Percentiles rank a stretch among this genome's conserved stretches.
These are phyloP conservation scores for Boletus vermiculosoides DNA, from an alignment of 768 basidiomycete species.

Conservation along the genomic window DNA sequence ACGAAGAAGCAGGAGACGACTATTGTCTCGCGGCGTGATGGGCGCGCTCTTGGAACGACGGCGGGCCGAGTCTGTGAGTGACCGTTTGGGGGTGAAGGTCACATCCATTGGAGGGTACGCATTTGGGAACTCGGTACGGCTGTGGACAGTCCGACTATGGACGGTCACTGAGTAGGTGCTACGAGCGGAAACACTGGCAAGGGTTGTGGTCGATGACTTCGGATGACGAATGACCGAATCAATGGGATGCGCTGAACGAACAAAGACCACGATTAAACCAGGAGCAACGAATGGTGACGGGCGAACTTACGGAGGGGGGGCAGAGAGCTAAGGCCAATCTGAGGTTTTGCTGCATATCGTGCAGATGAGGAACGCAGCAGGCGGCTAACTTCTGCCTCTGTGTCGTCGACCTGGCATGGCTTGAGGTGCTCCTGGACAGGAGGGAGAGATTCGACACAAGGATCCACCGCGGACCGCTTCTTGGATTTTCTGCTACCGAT, in stretches of 20 bases:
- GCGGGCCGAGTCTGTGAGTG: slow-evolving; percentile 27
- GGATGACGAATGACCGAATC: slow-evolving; percentile 53
- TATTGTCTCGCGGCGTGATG: slow-evolving; percentile 46
- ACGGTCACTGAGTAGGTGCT: slow-evolving; percentile 76
- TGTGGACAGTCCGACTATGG: slow-evolving; percentile 57
- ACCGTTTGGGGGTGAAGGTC: slow-evolving; percentile 27
- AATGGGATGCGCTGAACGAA: slow-evolving; percentile 59
- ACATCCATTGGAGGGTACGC: slow-evolving; percentile 48
- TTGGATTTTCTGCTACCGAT: slow-evolving; percentile 64
- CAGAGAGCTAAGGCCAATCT: slow-evolving; percentile 54
- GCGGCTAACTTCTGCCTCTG: slow-evolving; percentile 42
- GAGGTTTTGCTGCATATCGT: slow-evolving; percentile 55
- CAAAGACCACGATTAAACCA: neutral
- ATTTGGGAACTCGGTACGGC: slow-evolving; percentile 63
- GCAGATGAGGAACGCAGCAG: slow-evolving; percentile 74
- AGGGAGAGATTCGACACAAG: slow-evolving; percentile 29
- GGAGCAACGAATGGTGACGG: neutral
- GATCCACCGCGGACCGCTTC: slow-evolving; percentile 34
- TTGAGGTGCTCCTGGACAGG: slow-evolving; percentile 18
- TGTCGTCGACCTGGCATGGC: slow-evolving; percentile 40
- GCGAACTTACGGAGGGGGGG: slow-evolving; percentile 67
- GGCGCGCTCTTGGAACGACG: slow-evolving; percentile 35
- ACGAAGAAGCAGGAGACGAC: slow-evolving; percentile 57
- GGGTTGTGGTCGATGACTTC: slow-evolving; percentile 49
- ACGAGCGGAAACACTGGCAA: slow-evolving; percentile 51